phyloP scores from a whole-genome alignment of 352 stramenopile genomes.

The Phytophthora kernoviae region DNA sequence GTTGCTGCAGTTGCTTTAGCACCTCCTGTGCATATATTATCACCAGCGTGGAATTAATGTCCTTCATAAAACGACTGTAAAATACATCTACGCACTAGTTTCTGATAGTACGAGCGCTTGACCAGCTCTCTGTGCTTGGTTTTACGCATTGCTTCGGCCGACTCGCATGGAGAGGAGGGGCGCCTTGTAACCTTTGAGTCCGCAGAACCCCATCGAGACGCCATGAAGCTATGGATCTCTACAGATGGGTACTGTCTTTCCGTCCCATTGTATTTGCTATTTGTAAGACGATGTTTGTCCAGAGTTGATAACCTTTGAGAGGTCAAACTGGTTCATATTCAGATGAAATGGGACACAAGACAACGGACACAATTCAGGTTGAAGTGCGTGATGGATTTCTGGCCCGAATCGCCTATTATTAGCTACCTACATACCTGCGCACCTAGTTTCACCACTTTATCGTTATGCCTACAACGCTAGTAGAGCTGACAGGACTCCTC shows the following conservation, averaged over 20 bases:
- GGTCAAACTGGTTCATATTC: too few relatives aligned
- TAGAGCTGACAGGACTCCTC: too few relatives aligned
- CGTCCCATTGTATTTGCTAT: too few relatives aligned
- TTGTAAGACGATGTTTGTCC: too few relatives aligned
- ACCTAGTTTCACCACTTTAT: too few relatives aligned
- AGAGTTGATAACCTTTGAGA: too few relatives aligned
- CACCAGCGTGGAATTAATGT: not conserved
- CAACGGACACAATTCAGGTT: too few relatives aligned
- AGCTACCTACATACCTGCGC: too few relatives aligned
- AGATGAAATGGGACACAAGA: not conserved
- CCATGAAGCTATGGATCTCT: slow-evolving; percentile 9
- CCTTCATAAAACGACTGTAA: not conserved
- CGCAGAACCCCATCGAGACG: slow-evolving; percentile 11
- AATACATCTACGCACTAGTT: slow-evolving; percentile 16
- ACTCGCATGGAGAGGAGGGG: slow-evolving; percentile 13
- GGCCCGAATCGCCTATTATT: too few relatives aligned
- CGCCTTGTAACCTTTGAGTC: slow-evolving; percentile 7
- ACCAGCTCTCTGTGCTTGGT: slow-evolving; percentile 38
- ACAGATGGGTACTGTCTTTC: too few relatives aligned
- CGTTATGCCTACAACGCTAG: too few relatives aligned
- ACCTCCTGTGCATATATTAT: slow-evolving; percentile 22
- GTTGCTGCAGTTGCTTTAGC: slow-evolving; percentile 33
- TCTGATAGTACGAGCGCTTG: slow-evolving; percentile 40
- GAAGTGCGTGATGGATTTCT: too few relatives aligned
- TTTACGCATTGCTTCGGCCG: slow-evolving; percentile 28